Percentiles rank a stretch among this genome's conserved stretches.
Conservation (phyloP, 176 grass and related monocot species). For the Alloteropsis semialata region DNA sequence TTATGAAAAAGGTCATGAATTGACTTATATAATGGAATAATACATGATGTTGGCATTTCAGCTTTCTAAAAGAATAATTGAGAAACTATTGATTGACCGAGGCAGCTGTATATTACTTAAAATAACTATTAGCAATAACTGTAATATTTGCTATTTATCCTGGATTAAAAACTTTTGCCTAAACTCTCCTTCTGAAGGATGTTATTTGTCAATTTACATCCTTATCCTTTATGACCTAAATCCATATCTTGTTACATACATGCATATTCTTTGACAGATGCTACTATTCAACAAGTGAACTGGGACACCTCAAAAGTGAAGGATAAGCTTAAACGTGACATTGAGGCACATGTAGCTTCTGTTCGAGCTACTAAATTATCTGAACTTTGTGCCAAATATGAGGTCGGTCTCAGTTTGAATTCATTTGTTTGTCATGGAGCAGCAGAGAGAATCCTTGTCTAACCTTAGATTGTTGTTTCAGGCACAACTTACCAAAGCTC, state of each 20-base stretch:
- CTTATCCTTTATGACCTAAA: conserved; percentile 4
- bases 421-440: not conserved
- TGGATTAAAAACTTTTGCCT: not conserved
- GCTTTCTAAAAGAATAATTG: conserved; percentile 11
- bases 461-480: conserved; percentile 46
- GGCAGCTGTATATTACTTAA: not conserved
- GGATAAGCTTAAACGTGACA: conserved; percentile 92
- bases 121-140: not conserved
- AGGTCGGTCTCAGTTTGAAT: conserved; percentile 52
- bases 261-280: conserved; percentile 60
- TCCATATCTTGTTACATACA: not conserved
- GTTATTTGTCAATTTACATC: conserved; percentile 10
- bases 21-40: conserved; percentile 12
- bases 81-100: not conserved
- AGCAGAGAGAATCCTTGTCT: not conserved
- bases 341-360: conserved; percentile 74
- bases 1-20: not conserved
- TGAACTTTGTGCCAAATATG: conserved; percentile 77
- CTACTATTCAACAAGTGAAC: conserved; percentile 86
- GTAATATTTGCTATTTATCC: conserved; percentile 7
- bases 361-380: conserved; percentile 76
- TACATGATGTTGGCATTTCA: not conserved
- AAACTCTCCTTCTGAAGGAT: not conserved
- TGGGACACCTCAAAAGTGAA: conserved; percentile 87
- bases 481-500: conserved; percentile 66